These are phyloP conservation scores for Edaphochlamys debaryana DNA, from an alignment of 139 green algal species.

Conservation along the genomic window DNA sequence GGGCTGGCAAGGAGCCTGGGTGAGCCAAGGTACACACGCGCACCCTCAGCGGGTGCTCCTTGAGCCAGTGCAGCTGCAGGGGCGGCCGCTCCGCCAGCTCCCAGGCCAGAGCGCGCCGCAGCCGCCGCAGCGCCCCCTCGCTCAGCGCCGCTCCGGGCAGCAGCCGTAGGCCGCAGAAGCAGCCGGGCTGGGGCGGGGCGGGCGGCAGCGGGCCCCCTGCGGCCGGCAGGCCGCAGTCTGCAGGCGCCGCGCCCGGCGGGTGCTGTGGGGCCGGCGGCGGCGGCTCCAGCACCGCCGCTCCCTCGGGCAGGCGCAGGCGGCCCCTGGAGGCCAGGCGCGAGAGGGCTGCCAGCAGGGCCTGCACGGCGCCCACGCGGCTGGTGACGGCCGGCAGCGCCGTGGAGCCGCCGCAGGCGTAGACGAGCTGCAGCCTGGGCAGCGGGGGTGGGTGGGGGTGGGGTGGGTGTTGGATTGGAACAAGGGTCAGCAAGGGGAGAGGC, in stretches of 20 bases:
- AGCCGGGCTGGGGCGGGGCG: conserved; percentile 20
- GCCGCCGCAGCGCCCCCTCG: conserved; percentile 30
- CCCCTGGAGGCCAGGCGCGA: neutral
- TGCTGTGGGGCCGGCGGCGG: too few species aligned
- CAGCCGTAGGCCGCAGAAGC: conserved; percentile 49
- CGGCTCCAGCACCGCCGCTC: neutral
- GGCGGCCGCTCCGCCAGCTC: conserved; percentile 40
- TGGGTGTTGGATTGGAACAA: too few species aligned
- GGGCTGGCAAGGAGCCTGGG: too few species aligned
- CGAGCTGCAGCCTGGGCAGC: conserved; percentile 61
- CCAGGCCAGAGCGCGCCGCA: too few species aligned
- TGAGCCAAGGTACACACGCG: neutral
- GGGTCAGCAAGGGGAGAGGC: too few species aligned
- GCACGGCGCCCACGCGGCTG: conserved; percentile 35
- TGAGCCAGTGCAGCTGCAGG: conserved; percentile 50
- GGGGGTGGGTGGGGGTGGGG: too few species aligned
- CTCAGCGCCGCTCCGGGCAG: conserved; percentile 44
- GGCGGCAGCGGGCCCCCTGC: too few species aligned
- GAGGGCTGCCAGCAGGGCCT: conserved; percentile 52
- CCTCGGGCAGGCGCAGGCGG: neutral
- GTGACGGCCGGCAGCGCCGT: conserved; percentile 19
- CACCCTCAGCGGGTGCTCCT: neutral
- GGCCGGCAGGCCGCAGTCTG: too few species aligned
- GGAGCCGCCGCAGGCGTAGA: conserved; percentile 58
- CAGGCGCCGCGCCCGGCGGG: too few species aligned